phyloP scores from a whole-genome alignment of 2,329 filamentous ascomycete genomes.

The Calonectria henricotiae region DNA sequence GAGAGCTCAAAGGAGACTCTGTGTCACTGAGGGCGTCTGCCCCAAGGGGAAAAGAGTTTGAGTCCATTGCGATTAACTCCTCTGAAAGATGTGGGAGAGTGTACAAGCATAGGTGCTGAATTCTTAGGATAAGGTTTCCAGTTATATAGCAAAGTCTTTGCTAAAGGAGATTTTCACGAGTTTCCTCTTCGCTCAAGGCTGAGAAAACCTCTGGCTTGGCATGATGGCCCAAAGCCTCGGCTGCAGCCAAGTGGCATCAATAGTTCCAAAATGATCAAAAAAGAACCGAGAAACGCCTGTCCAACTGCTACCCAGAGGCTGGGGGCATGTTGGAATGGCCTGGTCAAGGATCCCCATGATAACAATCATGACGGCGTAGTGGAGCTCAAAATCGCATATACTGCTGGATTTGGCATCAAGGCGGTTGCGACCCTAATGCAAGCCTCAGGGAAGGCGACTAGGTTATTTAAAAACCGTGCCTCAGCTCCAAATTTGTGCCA shows the following conservation, averaged over 20 bases:
- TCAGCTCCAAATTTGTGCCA: slow-evolving; percentile 6
- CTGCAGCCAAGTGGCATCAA: slow-evolving; percentile 5
- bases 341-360: slow-evolving; percentile 11
- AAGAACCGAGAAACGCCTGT: slow-evolving; percentile 9
- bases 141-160: background rate
- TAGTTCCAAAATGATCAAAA: slow-evolving; percentile 8
- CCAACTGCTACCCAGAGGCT: slow-evolving; percentile 1
- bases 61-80: background rate
- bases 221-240: background rate
- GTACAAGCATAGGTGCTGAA: background rate
- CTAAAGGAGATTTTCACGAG: background rate
- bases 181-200: background rate
- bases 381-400: slow-evolving; percentile 7
- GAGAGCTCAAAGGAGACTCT: slow-evolving; percentile 9
- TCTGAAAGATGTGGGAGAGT: background rate
- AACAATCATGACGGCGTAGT: background rate
- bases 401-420: slow-evolving; percentile 15
- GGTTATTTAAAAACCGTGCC: slow-evolving; percentile 9
- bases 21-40: background rate
- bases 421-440: slow-evolving; percentile 16
- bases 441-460: slow-evolving; percentile 13
- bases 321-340: slow-evolving; percentile 5
- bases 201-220: background rate
- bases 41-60: background rate
- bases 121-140: background rate